These are phyloP conservation scores for Citrullus mucosospermus DNA, from an alignment of 306 rosid species.

Conservation along the genomic window DNA sequence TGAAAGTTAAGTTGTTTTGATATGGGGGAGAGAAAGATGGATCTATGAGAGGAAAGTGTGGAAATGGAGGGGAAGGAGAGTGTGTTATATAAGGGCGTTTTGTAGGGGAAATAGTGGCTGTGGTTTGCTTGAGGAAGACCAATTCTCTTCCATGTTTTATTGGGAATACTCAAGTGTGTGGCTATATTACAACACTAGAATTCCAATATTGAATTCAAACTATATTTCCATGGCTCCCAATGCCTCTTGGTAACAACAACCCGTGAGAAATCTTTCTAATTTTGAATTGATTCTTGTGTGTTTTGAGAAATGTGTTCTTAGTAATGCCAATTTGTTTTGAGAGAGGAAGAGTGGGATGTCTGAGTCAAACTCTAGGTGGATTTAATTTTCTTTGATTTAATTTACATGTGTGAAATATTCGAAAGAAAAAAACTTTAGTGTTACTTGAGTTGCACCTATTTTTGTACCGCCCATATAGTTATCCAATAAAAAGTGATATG, in stretches of 20 bases:
- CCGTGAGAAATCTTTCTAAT: background rate
- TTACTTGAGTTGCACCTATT: too few species aligned
- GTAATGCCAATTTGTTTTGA: background rate
- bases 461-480: too few species aligned
- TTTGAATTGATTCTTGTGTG: background rate
- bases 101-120: background rate
- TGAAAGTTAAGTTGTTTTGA: background rate
- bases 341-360: too few species aligned
- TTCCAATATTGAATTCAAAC: background rate
- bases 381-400: too few species aligned
- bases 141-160: background rate
- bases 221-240: background rate
- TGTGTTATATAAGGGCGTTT: background rate
- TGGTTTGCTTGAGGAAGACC: background rate
- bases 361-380: too few species aligned
- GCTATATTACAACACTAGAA: background rate
- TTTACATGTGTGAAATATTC: too few species aligned
- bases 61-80: background rate
- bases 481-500: too few species aligned
- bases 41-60: background rate
- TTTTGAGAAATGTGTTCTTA: background rate
- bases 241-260: background rate
- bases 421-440: too few species aligned
- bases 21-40: background rate
- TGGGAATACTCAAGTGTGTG: background rate